A percentile compares a stretch with the other conserved stretches of the same genome.
These are phyloP conservation scores for Diplotaxis tenuifolia DNA, from an alignment of 345 rosid genomes.

Conservation along the genomic window DNA sequence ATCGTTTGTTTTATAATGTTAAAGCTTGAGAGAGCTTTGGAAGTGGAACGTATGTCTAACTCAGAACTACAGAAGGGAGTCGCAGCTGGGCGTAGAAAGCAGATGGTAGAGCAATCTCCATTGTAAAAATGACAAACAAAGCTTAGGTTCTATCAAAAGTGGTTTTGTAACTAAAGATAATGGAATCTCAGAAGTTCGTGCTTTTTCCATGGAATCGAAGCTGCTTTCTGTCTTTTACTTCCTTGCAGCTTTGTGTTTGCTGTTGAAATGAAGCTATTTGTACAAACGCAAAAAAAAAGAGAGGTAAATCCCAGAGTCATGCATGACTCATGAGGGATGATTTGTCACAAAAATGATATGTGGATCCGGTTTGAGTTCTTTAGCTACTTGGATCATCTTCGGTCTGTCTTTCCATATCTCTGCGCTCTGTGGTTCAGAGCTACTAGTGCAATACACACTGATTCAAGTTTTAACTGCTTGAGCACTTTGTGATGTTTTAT, in stretches of 20 bases:
- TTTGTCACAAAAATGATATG: too few species aligned
- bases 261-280: not conserved
- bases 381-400: too few species aligned
- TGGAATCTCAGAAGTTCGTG: constrained; percentile 5
- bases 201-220: not conserved
- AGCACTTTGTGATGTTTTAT: too few species aligned
- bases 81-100: constrained; percentile 23
- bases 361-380: too few species aligned
- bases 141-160: not conserved
- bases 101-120: constrained; percentile 13
- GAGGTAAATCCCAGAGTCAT: not conserved
- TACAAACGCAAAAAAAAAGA: not conserved
- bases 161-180: constrained; percentile 9
- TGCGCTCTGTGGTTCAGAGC: too few species aligned
- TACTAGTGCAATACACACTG: too few species aligned
- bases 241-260: constrained; percentile 1
- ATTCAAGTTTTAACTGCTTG: too few species aligned
- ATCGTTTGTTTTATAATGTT: not conserved
- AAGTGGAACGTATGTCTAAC: constrained; percentile 74
- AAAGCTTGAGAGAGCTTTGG: constrained; percentile 89
- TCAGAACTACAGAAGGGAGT: constrained; percentile 75
- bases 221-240: not conserved
- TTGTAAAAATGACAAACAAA: not conserved
- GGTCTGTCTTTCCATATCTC: too few species aligned
- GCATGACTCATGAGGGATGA: too few species aligned